Evolutionary conservation across 2,329 filamentous ascomycete species (phyloP).

Genomic region (Xylaria digitata): DNA sequence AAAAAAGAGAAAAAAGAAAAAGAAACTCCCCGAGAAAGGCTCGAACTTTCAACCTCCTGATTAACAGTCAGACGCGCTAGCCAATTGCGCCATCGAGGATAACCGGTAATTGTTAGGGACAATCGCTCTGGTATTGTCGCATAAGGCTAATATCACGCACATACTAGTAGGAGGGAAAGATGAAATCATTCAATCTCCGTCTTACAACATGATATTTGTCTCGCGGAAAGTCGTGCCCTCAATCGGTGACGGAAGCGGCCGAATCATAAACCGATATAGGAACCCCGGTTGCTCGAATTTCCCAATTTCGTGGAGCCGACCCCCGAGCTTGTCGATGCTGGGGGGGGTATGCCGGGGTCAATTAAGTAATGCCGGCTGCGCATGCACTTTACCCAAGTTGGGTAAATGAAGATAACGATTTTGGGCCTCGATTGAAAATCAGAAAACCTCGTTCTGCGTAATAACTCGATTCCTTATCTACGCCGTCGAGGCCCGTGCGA

Average conservation of each 20-base stretch:
- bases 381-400: too few species aligned
- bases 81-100: conserved; percentile 61
- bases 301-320: not conserved
- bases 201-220: conserved; percentile 16
- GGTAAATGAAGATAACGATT: conserved; percentile 15
- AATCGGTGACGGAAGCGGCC: not conserved
- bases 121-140: too few species aligned
- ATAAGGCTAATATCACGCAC: too few species aligned
- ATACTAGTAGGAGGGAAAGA: too few species aligned
- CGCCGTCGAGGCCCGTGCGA: not conserved
- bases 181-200: not conserved
- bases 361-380: conserved; percentile 5
- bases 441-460: not conserved
- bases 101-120: too few species aligned
- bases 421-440: not conserved
- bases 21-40: conserved; percentile 33
- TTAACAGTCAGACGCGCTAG: conserved; percentile 71
- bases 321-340: not conserved
- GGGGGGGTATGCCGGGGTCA: not conserved
- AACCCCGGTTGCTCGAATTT: not conserved
- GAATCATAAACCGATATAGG: conserved; percentile 9
- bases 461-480: conserved; percentile 30
- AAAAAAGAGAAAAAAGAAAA: too few species aligned
- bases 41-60: conserved; percentile 39
- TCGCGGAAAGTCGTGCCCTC: not conserved